Conservation (phyloP, 139 green algal genomes). For the Coelastrella sp. region DNA sequence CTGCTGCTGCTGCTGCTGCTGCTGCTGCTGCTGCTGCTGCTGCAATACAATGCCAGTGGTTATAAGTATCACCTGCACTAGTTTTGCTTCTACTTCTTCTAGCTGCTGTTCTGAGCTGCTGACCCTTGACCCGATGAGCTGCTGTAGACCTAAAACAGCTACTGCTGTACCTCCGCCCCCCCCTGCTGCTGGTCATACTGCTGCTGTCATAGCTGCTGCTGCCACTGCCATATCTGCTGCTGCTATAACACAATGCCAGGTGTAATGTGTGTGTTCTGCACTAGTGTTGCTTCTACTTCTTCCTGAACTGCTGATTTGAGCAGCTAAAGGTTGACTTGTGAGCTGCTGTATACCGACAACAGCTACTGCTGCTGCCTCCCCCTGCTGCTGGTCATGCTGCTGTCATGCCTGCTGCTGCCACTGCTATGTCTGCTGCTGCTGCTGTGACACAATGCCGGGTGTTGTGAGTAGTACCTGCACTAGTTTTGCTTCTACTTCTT, state of each 20-base stretch:
- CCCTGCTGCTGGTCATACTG: too few relatives aligned
- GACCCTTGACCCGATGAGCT: slow-evolving; percentile 75
- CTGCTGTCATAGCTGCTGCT: too few relatives aligned
- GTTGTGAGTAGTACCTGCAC: slow-evolving; percentile 36
- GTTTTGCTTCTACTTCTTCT: too few relatives aligned
- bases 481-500: slow-evolving; percentile 77
- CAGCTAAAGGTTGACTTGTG: slow-evolving; percentile 73
- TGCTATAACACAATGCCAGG: too few relatives aligned
- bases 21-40: too few relatives aligned
- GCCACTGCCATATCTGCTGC: too few relatives aligned
- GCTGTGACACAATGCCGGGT: neutral
- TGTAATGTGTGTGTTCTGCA: neutral
- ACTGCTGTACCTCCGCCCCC: too few relatives aligned
- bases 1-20: too few relatives aligned
- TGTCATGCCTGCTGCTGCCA: slow-evolving; percentile 47
- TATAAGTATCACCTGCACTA: too few relatives aligned
- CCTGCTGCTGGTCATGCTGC: slow-evolving; percentile 29
- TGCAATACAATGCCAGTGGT: too few relatives aligned
- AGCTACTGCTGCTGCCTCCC: slow-evolving; percentile 27
- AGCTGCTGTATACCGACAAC: neutral
- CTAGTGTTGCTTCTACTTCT: slow-evolving; percentile 75
- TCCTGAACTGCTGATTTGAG: slow-evolving; percentile 95
- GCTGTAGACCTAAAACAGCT: neutral
- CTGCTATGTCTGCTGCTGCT: slow-evolving; percentile 56
- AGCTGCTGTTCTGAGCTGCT: too few relatives aligned